A percentile compares a stretch with the other conserved stretches of the same genome.
Evolutionary conservation across 75 land plant species (phyloP).

Genomic region (Ceratopteris richardii): DNA sequence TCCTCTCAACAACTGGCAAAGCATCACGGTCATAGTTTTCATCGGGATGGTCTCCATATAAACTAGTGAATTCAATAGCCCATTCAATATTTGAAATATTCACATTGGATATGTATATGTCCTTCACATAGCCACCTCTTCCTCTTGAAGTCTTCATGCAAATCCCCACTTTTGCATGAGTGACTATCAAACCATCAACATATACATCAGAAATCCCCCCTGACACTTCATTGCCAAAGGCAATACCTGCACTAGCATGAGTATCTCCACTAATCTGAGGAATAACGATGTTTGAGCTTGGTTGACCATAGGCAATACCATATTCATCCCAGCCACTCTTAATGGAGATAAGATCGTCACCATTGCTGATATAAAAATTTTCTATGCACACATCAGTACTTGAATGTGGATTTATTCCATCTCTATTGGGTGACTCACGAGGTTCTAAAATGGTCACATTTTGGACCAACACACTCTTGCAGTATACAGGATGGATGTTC

Average conservation of each 20-base stretch:
- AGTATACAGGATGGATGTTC: slow-evolving; percentile 67
- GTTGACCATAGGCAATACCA: slow-evolving; percentile 54
- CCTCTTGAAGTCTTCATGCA: too few relatives aligned
- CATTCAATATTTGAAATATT: too few relatives aligned
- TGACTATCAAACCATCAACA: slow-evolving; percentile 41
- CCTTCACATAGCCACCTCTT: too few relatives aligned
- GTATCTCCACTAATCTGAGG: slow-evolving; percentile 34
- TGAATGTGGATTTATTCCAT: slow-evolving; percentile 87
- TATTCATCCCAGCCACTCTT: too few relatives aligned
- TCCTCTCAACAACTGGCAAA: slow-evolving; percentile 45
- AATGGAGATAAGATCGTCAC: too few relatives aligned
- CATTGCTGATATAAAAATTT: slow-evolving; percentile 19
- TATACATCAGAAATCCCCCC: slow-evolving; percentile 55
- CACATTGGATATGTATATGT: too few relatives aligned
- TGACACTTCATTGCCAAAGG: too few relatives aligned
- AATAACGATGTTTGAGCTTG: slow-evolving; percentile 64
- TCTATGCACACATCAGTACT: slow-evolving; percentile 51
- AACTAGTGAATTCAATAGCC: slow-evolving; percentile 51
- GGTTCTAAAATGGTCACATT: slow-evolving; percentile 59
- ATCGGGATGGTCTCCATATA: slow-evolving; percentile 74
- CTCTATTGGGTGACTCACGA: slow-evolving; percentile 59
- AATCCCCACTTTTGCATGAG: slow-evolving; percentile 44
- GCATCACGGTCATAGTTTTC: too few relatives aligned
- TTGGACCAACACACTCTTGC: slow-evolving; percentile 57
- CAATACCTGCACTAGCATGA: slow-evolving; percentile 46